phyloP scores from a whole-genome alignment of 192 early-diverging fungal genomes.

The Entomortierella lignicola region DNA sequence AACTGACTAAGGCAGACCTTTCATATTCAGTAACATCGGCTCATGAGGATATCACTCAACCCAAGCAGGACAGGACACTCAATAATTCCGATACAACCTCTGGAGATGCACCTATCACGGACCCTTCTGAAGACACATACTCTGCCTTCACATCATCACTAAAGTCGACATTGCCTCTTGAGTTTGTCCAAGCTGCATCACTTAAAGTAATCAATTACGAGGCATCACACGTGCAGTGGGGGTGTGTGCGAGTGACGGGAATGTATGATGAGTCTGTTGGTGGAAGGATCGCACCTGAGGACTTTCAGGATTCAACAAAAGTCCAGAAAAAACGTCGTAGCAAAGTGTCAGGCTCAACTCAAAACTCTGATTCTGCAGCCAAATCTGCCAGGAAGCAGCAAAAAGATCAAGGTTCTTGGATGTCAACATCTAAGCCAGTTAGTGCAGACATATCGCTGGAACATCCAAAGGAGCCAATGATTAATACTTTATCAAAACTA shows the following conservation, averaged over 20 bases:
- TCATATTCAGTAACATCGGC: constrained; percentile 44
- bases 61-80: constrained; percentile 7
- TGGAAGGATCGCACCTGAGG: constrained; percentile 27
- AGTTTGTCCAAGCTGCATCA: constrained; percentile 43
- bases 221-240: constrained; percentile 50
- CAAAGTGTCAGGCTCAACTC: constrained; percentile 4
- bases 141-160: constrained; percentile 22
- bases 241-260: constrained; percentile 40
- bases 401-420: constrained; percentile 13
- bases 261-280: constrained; percentile 55
- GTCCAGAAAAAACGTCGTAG: constrained; percentile 37
- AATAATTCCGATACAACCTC: constrained; percentile 5
- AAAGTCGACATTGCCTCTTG: constrained; percentile 36
- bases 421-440: constrained; percentile 4
- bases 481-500: neutral
- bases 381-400: constrained; percentile 23
- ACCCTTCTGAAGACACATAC: constrained; percentile 13
- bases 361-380: neutral
- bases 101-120: constrained; percentile 8
- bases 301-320: constrained; percentile 36
- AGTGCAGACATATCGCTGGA: neutral
- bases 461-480: neutral
- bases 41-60: constrained; percentile 39
- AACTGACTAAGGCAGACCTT: constrained; percentile 35
- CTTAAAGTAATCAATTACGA: constrained; percentile 52